Evolutionary conservation across 1,284 basidiomycete species (phyloP).

Genomic region (Ustilago loliicola): DNA sequence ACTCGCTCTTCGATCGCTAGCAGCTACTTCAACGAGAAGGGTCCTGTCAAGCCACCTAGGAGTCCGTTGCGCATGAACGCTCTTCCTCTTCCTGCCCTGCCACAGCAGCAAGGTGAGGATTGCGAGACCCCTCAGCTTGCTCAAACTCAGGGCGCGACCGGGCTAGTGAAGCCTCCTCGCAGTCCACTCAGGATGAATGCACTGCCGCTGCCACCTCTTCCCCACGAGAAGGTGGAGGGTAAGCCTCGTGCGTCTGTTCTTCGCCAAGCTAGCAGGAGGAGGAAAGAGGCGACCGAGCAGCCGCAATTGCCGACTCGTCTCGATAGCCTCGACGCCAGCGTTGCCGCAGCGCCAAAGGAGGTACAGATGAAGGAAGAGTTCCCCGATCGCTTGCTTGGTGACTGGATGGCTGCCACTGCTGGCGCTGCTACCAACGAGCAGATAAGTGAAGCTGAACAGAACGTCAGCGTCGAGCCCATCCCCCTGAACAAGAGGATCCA

Average conservation of each 20-base stretch:
- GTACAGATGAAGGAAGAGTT: constrained; percentile 34
- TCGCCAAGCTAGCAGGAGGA: constrained; percentile 32
- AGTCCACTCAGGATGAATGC: constrained; percentile 30
- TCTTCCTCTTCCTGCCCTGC: constrained; percentile 15
- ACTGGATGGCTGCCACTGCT: constrained; percentile 27
- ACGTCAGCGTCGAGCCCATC: constrained; percentile 30
- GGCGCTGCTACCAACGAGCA: neutral
- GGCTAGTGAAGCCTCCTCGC: neutral
- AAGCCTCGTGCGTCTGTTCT: constrained; percentile 16
- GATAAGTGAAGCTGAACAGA: neutral
- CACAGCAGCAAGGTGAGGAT: constrained; percentile 15
- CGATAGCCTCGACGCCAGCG: constrained; percentile 32
- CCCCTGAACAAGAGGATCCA: constrained; percentile 29
- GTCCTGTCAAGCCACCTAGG: constrained; percentile 25
- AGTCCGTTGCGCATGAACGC: constrained; percentile 28
- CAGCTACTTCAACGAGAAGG: constrained; percentile 26
- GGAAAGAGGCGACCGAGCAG: constrained; percentile 16
- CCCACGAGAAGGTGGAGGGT: constrained; percentile 1
- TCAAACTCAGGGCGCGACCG: neutral
- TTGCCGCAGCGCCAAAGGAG: constrained; percentile 38
- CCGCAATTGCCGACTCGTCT: constrained; percentile 31
- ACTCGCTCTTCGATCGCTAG: constrained; percentile 45
- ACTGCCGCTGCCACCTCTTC: constrained; percentile 37
- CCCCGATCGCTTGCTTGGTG: constrained; percentile 37
- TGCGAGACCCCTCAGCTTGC: constrained; percentile 23